A percentile compares a stretch with the other conserved stretches of the same genome.
Conservation (phyloP, 768 basidiomycete species). For the Psilocybe cubensis region DNA sequence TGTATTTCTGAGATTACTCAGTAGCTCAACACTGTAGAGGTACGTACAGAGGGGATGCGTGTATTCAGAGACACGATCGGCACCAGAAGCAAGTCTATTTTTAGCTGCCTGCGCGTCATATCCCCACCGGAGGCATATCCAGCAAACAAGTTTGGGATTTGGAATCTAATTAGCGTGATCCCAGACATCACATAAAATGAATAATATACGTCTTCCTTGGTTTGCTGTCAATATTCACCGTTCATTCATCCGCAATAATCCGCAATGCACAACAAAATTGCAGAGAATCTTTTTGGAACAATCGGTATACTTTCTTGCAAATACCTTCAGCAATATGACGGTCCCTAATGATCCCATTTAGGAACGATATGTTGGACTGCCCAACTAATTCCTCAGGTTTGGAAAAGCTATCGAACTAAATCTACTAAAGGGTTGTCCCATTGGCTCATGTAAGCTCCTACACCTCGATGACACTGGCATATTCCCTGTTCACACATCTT, state of each 20-base stretch:
- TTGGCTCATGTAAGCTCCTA: constrained; percentile 57
- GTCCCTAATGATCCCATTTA: constrained; percentile 24
- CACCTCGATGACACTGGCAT: neutral
- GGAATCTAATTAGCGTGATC: neutral
- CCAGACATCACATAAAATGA: neutral
- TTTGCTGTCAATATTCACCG: neutral
- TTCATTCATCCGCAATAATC: neutral
- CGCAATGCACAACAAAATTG: constrained; percentile 1
- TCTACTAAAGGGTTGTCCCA: constrained; percentile 72
- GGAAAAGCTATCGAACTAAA: constrained; percentile 72
- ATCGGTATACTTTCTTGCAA: constrained; percentile 44
- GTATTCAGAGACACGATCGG: too few relatives aligned
- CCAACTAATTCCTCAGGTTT: constrained; percentile 71
- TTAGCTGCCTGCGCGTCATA: neutral
- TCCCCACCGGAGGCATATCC: neutral
- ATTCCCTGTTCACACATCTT: too few relatives aligned
- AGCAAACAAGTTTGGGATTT: neutral
- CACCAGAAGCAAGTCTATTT: neutral
- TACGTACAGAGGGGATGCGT: too few relatives aligned
- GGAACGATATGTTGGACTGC: constrained; percentile 70
- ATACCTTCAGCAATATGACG: neutral
- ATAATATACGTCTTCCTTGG: neutral
- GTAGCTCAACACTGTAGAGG: too few relatives aligned
- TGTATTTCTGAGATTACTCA: too few relatives aligned
- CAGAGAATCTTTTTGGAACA: constrained; percentile 73